Conservation (phyloP, 2,329 filamentous ascomycete species). For the Aspergillus brasiliensis region DNA sequence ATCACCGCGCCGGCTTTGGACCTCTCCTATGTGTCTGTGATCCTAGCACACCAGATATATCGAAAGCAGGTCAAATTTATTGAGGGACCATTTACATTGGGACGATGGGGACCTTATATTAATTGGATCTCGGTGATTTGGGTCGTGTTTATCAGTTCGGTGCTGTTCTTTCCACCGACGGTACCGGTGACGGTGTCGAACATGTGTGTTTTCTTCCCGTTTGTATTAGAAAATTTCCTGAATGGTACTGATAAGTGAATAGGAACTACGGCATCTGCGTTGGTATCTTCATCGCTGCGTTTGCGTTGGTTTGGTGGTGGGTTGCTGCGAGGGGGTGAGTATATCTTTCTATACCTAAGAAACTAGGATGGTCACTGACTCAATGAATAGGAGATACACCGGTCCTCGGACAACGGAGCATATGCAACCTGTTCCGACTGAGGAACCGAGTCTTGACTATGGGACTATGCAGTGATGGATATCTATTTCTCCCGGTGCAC, state of each 20-base stretch:
- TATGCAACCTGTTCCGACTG: slow-evolving; percentile 36
- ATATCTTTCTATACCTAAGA: slow-evolving; percentile 7
- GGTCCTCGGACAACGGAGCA: slow-evolving; percentile 61
- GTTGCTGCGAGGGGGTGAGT: slow-evolving; percentile 42
- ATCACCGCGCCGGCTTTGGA: slow-evolving; percentile 57
- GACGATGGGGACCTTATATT: slow-evolving; percentile 56
- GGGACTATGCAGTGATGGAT: slow-evolving; percentile 15
- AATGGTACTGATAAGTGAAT: neutral
- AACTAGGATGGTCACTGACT: too few species aligned
- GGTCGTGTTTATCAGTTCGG: slow-evolving; percentile 64
- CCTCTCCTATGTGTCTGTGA: slow-evolving; percentile 61
- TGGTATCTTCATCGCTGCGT: slow-evolving; percentile 49
- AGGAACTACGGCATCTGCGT: slow-evolving; percentile 55
- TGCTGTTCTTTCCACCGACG: slow-evolving; percentile 58
- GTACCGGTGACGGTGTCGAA: slow-evolving; percentile 52
- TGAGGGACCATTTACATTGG: slow-evolving; percentile 61
- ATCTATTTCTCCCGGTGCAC: too few species aligned
- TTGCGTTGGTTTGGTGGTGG: slow-evolving; percentile 56
- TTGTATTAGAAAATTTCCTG: too few species aligned
- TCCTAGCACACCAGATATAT: slow-evolving; percentile 60
- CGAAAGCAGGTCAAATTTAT: slow-evolving; percentile 55
- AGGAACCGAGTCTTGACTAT: slow-evolving; percentile 28
- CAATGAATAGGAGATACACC: slow-evolving; percentile 54
- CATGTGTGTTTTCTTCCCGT: slow-evolving; percentile 43
- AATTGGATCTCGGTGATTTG: slow-evolving; percentile 61